These are phyloP conservation scores for Phytophthora crassamura DNA, from an alignment of 352 stramenopile genomes.

Conservation along the genomic window DNA sequence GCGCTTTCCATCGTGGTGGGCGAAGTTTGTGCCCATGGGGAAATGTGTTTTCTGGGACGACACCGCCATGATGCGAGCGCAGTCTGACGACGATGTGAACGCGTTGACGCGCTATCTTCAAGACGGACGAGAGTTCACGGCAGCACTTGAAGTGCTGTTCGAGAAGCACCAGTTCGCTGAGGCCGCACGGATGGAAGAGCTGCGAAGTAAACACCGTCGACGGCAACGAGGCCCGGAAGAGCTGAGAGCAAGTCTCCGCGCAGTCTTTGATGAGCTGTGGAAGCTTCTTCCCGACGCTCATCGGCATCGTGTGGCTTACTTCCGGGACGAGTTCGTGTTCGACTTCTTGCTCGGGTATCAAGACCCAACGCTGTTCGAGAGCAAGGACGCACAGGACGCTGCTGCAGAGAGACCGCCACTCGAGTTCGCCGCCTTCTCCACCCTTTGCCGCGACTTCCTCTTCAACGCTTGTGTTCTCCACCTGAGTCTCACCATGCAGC, in stretches of 20 bases:
- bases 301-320: slow-evolving; percentile 55
- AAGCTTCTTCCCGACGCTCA: slow-evolving; percentile 53
- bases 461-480: slow-evolving; percentile 62
- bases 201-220: slow-evolving; percentile 58
- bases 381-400: slow-evolving; percentile 18
- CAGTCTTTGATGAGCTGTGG: slow-evolving; percentile 69
- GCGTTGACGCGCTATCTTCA: slow-evolving; percentile 53
- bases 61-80: slow-evolving; percentile 55
- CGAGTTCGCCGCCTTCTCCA: slow-evolving; percentile 66
- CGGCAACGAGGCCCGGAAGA: slow-evolving; percentile 52
- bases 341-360: slow-evolving; percentile 64
- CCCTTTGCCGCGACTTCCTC: slow-evolving; percentile 64
- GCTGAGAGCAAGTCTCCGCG: slow-evolving; percentile 43
- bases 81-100: slow-evolving; percentile 60
- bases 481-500: slow-evolving; percentile 52
- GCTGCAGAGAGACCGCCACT: slow-evolving; percentile 39
- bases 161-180: slow-evolving; percentile 83
- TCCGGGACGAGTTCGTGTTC: slow-evolving; percentile 70
- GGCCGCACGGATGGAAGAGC: slow-evolving; percentile 72
- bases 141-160: slow-evolving; percentile 71
- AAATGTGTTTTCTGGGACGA: slow-evolving; percentile 77
- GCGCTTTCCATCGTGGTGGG: slow-evolving; percentile 66
- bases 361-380: slow-evolving; percentile 37
- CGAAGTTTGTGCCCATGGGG: slow-evolving; percentile 65
- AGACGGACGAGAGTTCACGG: slow-evolving; percentile 48